These are phyloP conservation scores for Leptodermis oblonga DNA, from an alignment of 257 asterid genomes.

Conservation along the genomic window DNA sequence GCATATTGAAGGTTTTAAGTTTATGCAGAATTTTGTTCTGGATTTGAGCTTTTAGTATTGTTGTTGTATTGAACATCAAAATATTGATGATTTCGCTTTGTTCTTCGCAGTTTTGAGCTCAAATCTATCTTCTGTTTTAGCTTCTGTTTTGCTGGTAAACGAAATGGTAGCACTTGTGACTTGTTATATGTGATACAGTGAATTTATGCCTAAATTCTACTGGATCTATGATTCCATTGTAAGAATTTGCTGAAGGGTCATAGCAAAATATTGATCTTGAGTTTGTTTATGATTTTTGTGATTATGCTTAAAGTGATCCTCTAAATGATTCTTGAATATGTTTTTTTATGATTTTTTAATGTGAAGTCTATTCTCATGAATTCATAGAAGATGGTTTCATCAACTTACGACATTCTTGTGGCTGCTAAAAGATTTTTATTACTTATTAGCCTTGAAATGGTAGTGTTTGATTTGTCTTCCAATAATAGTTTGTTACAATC, in stretches of 20 bases:
- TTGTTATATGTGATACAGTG: not conserved
- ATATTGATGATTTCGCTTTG: not conserved
- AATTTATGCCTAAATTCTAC: not conserved
- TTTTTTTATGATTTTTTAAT: too few relatives aligned
- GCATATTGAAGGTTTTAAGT: too few relatives aligned
- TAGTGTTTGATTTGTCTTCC: too few relatives aligned
- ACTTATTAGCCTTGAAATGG: too few relatives aligned
- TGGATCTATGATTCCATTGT: not conserved
- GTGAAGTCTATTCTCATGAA: too few relatives aligned
- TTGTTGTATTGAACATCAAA: not conserved
- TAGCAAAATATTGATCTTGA: constrained; percentile 7
- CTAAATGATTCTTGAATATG: too few relatives aligned
- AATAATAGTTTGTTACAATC: too few relatives aligned
- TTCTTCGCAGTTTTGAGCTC: not conserved
- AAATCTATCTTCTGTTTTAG: not conserved
- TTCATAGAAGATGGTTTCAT: too few relatives aligned
- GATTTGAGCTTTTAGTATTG: not conserved
- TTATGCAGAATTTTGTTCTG: too few relatives aligned
- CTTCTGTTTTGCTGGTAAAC: not conserved
- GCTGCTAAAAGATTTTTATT: too few relatives aligned
- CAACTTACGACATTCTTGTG: too few relatives aligned
- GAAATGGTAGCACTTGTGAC: not conserved
- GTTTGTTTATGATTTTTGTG: not conserved
- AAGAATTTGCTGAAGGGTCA: not conserved
- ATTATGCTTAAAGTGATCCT: too few relatives aligned